Evolutionary conservation across 345 rosid species (phyloP).

Genomic region (Odontarrhena argentea): DNA sequence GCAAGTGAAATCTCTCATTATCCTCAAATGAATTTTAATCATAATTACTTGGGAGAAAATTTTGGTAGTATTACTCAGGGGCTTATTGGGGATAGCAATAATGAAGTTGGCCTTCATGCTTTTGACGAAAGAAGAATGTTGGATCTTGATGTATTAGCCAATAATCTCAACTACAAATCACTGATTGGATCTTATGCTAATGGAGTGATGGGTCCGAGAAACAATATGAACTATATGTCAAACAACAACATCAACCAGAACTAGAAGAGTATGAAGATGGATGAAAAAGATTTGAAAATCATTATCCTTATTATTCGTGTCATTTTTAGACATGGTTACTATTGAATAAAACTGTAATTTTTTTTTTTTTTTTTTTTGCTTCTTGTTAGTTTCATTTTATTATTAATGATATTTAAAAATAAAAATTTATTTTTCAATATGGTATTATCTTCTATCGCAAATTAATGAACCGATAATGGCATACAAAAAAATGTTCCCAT

Average conservation of each 20-base stretch:
- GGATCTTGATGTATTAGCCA: background rate
- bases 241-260: constrained; percentile 20
- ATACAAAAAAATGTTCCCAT: no score
- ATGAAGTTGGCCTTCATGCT: constrained; percentile 1
- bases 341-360: background rate
- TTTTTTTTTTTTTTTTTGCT: background rate
- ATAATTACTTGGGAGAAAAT: background rate
- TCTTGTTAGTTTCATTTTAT: background rate
- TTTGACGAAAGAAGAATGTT: constrained; percentile 16
- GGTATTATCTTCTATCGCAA: no score
- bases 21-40: constrained; percentile 8
- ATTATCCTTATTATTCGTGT: background rate
- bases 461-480: no score
- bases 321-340: background rate
- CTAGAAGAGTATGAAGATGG: constrained; percentile 22
- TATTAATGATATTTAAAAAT: background rate
- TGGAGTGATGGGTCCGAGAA: background rate
- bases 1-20: constrained; percentile 28
- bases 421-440: no score
- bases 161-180: background rate
- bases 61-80: background rate
- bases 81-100: background rate
- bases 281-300: background rate
- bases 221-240: background rate
- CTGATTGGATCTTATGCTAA: background rate